These are phyloP conservation scores for Dryas integrifolia DNA, from an alignment of 331 rosid species.

Conservation along the genomic window DNA sequence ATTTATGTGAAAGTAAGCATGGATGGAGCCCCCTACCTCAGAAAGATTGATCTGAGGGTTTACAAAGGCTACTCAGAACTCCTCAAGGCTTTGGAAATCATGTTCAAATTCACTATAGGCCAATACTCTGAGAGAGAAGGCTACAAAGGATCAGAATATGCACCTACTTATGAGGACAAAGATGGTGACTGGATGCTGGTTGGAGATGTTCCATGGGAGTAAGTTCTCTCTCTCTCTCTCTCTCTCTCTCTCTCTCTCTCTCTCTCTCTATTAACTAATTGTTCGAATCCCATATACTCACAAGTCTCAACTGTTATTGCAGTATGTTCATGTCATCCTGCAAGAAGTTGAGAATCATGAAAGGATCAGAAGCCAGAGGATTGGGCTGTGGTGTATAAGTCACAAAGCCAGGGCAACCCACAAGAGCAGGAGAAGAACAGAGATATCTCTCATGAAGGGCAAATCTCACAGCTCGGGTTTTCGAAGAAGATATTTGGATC, in stretches of 20 bases:
- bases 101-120: slow-evolving; percentile 83
- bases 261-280: background rate
- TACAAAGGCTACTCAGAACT: slow-evolving; percentile 67
- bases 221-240: slow-evolving; percentile 34
- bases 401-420: slow-evolving; percentile 12
- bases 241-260: slow-evolving; percentile 4
- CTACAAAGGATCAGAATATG: slow-evolving; percentile 78
- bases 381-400: slow-evolving; percentile 66
- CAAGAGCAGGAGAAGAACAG: slow-evolving; percentile 28
- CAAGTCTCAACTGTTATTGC: slow-evolving; percentile 21
- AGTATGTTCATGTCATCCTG: slow-evolving; percentile 94
- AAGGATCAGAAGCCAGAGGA: slow-evolving; percentile 86
- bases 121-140: slow-evolving; percentile 86
- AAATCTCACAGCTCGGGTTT: slow-evolving; percentile 61
- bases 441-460: slow-evolving; percentile 25
- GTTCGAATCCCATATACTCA: slow-evolving; percentile 21
- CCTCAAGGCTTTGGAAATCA: slow-evolving; percentile 70
- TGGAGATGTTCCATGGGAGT: slow-evolving; percentile 99
- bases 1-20: slow-evolving; percentile 87
- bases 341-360: slow-evolving; percentile 91
- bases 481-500: slow-evolving; percentile 47
- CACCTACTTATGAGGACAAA: slow-evolving; percentile 86
- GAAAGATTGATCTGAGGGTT: slow-evolving; percentile 75
- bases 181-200: slow-evolving; percentile 97
- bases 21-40: slow-evolving; percentile 99